phyloP scores from a whole-genome alignment of 306 rosid species.

The Pyrus communis region DNA sequence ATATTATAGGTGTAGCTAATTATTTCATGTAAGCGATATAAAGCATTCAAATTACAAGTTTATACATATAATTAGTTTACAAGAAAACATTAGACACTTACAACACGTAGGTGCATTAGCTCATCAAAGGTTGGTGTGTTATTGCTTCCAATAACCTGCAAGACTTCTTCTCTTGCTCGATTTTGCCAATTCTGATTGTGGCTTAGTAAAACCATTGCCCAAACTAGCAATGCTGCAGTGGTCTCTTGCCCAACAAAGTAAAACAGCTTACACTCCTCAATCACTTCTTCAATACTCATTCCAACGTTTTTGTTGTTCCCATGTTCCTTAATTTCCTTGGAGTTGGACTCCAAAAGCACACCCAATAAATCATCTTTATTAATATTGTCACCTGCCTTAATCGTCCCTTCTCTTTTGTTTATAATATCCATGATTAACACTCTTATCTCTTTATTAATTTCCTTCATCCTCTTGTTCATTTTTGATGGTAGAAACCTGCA shows the following conservation, averaged over 20 bases:
- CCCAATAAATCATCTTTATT: slow-evolving; percentile 30
- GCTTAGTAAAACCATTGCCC: slow-evolving; percentile 36
- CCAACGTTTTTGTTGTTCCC: slow-evolving; percentile 22
- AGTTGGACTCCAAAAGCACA: slow-evolving; percentile 32
- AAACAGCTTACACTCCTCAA: slow-evolving; percentile 3
- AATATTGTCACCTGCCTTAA: not conserved
- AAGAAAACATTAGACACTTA: slow-evolving; percentile 10
- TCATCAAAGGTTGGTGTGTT: slow-evolving; percentile 24
- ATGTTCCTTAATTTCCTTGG: slow-evolving; percentile 13
- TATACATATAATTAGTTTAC: too few species aligned
- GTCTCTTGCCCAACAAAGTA: slow-evolving; percentile 54
- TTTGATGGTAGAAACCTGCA: slow-evolving; percentile 31
- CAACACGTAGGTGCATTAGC: slow-evolving; percentile 28
- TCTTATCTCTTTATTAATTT: slow-evolving; percentile 14
- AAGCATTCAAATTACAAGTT: too few species aligned
- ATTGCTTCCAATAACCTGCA: slow-evolving; percentile 20
- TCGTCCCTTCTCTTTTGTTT: slow-evolving; percentile 18
- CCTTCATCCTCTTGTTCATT: slow-evolving; percentile 23
- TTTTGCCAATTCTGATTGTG: slow-evolving; percentile 40
- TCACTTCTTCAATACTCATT: slow-evolving; percentile 33
- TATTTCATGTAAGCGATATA: too few species aligned
- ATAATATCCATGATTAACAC: slow-evolving; percentile 1
- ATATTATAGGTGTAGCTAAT: not conserved
- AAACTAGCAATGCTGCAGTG: slow-evolving; percentile 30
- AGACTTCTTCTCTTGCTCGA: slow-evolving; percentile 20